Conservation (phyloP, 768 basidiomycete species). For the Calocybe indica region DNA sequence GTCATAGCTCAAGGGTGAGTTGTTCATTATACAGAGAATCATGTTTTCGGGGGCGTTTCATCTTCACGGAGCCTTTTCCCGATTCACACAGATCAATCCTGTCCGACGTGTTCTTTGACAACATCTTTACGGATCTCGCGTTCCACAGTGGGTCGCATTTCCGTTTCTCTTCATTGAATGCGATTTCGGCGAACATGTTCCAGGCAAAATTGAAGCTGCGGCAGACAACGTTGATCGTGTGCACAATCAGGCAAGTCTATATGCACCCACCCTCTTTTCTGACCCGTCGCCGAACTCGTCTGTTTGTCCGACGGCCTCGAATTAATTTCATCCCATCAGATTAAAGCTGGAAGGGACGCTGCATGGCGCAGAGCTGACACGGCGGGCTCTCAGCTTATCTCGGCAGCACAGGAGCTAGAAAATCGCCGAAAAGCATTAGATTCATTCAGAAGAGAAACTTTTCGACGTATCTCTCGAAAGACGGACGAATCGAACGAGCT, state of each 20-base stretch:
- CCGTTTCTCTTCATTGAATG: slow-evolving; percentile 1
- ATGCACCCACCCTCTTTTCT: no score
- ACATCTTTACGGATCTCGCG: slow-evolving; percentile 35
- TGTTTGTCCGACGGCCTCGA: background rate
- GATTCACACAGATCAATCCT: slow-evolving; percentile 24
- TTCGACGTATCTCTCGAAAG: slow-evolving; percentile 5
- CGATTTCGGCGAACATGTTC: slow-evolving; percentile 1
- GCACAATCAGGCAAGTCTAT: slow-evolving; percentile 23
- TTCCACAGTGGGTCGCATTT: slow-evolving; percentile 27
- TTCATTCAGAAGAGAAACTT: slow-evolving; percentile 25
- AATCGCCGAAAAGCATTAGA: slow-evolving; percentile 19
- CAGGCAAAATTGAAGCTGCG: slow-evolving; percentile 33
- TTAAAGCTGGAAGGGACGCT: slow-evolving; percentile 24
- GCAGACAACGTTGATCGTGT: slow-evolving; percentile 29
- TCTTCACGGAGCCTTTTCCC: background rate
- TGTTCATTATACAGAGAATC: background rate
- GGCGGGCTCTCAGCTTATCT: slow-evolving; percentile 20
- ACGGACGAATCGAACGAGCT: no score
- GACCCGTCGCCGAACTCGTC: background rate
- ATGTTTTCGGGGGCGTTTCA: background rate
- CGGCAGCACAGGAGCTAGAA: slow-evolving; percentile 20
- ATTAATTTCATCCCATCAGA: slow-evolving; percentile 12
- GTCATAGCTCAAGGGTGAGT: slow-evolving; percentile 33
- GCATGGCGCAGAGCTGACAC: slow-evolving; percentile 22
- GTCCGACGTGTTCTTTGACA: slow-evolving; percentile 36